Percentiles rank a stretch among this genome's conserved stretches.
Evolutionary conservation across 345 rosid genomes (phyloP).

Genomic region (Eucalyptus paniculata): DNA sequence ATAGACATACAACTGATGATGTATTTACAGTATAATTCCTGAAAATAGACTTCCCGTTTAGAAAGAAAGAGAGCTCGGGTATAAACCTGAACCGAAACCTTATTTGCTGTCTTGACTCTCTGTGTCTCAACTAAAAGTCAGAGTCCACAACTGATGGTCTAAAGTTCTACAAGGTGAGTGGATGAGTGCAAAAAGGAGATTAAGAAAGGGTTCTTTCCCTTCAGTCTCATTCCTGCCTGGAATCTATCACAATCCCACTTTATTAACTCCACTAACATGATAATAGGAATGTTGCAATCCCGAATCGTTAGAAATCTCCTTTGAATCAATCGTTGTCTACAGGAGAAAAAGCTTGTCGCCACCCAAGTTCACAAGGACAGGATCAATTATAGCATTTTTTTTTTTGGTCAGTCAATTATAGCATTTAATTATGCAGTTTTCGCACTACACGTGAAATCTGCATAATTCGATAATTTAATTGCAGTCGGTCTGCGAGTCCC

Average conservation of each 20-base stretch:
- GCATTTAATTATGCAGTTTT: not conserved
- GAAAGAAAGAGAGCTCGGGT: not conserved
- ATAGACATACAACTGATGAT: not conserved
- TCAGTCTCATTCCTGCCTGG: not conserved
- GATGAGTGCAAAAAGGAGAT: not conserved
- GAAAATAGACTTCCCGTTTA: not conserved
- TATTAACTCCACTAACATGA: not conserved
- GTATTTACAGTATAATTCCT: not conserved
- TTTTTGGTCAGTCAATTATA: too few species aligned
- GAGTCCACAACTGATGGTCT: not conserved
- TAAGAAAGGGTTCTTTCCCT: not conserved
- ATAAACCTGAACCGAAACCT: not conserved
- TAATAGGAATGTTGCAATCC: not conserved
- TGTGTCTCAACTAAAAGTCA: not conserved
- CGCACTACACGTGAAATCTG: not conserved
- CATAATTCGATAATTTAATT: not conserved
- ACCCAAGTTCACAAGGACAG: not conserved
- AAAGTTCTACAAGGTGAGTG: not conserved
- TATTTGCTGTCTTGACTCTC: not conserved
- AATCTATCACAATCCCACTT: not conserved
- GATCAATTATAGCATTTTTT: not conserved
- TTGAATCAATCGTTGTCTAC: not conserved
- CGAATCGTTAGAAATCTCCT: not conserved
- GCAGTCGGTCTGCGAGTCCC: not conserved
- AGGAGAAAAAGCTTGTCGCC: not conserved